These are phyloP conservation scores for Penicillium daleae DNA, from an alignment of 495 filamentous ascomycete genomes.

Conservation along the genomic window DNA sequence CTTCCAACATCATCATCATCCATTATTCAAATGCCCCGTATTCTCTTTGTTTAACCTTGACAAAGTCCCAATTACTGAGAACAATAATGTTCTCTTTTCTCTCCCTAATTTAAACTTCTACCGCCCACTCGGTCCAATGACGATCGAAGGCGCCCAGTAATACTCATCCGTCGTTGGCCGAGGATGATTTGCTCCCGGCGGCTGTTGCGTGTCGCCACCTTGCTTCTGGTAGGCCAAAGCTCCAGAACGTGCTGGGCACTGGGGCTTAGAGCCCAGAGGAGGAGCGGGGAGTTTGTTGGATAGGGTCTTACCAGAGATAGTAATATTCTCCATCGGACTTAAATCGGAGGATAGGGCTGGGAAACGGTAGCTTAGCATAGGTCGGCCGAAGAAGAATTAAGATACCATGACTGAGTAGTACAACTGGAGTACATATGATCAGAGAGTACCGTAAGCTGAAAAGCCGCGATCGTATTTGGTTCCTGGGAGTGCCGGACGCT, in stretches of 20 bases:
- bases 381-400: not conserved
- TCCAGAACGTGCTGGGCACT: slow-evolving; percentile 30
- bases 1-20: not conserved
- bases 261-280: not conserved
- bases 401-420: not conserved
- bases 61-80: not conserved
- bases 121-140: slow-evolving; percentile 34
- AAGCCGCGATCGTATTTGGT: slow-evolving; percentile 2
- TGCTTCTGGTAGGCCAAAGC: slow-evolving; percentile 23
- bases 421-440: not conserved
- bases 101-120: slow-evolving; percentile 35
- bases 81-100: not conserved
- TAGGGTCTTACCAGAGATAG: slow-evolving; percentile 1
- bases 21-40: not conserved
- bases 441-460: not conserved
- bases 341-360: not conserved
- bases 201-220: slow-evolving; percentile 33
- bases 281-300: too few relatives aligned
- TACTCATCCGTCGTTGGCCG: slow-evolving; percentile 26
- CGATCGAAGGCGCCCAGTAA: slow-evolving; percentile 26
- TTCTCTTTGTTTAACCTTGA: too few relatives aligned
- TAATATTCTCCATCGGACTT: slow-evolving; percentile 6
- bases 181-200: slow-evolving; percentile 33
- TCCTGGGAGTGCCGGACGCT: slow-evolving; percentile 5
- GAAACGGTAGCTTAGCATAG: not conserved